Evolutionary conservation across 129 eudicot species (phyloP).

Genomic region (Flaveria linearis): DNA sequence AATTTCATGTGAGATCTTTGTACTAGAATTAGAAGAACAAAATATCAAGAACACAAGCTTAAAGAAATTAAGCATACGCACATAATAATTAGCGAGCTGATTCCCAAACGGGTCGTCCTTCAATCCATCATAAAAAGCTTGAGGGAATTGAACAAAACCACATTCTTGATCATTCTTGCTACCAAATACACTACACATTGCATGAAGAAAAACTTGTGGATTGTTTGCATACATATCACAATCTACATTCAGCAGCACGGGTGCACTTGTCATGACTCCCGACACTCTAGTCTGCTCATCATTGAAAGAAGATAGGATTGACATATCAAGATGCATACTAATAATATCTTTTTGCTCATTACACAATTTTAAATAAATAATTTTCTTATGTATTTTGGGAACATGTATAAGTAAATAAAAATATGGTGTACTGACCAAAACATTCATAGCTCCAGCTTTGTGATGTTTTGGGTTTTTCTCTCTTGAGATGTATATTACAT

Average conservation of each 20-base stretch:
- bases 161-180: slow-evolving; percentile 31
- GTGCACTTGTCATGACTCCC: slow-evolving; percentile 72
- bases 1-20: too few species aligned
- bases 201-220: slow-evolving; percentile 58
- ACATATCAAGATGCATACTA: neutral
- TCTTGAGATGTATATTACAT: slow-evolving; percentile 62
- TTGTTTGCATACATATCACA: slow-evolving; percentile 78
- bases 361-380: neutral
- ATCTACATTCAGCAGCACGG: slow-evolving; percentile 60
- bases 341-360: neutral
- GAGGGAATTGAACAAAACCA: slow-evolving; percentile 63
- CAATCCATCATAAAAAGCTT: slow-evolving; percentile 53
- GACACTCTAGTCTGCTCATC: slow-evolving; percentile 62
- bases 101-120: slow-evolving; percentile 52
- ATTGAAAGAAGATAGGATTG: neutral
- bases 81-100: slow-evolving; percentile 32
- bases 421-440: slow-evolving; percentile 38
- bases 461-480: slow-evolving; percentile 63
- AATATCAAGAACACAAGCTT: neutral
- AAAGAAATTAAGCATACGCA: neutral
- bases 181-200: slow-evolving; percentile 59
- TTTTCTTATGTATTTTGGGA: neutral
- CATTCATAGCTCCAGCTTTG: slow-evolving; percentile 86
- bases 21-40: too few species aligned
- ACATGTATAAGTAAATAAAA: neutral